A percentile compares a stretch with the other conserved stretches of the same genome.
Evolutionary conservation across 306 rosid species (phyloP).

Genomic region (Hippophae rhamnoides): DNA sequence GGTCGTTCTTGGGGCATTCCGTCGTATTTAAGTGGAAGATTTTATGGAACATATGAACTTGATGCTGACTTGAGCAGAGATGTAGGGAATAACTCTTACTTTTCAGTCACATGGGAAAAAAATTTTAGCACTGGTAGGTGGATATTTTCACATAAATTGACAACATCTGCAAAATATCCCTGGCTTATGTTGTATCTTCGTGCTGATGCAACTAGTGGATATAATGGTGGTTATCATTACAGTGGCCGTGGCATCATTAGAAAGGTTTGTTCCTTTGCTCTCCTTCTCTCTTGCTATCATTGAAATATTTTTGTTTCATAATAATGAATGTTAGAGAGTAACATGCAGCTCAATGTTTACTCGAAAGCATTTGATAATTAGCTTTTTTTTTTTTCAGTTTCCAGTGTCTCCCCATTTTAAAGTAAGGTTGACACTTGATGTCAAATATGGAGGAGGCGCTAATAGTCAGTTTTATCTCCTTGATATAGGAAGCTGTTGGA

Average conservation of each 20-base stretch:
- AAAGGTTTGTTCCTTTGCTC: constrained; percentile 23
- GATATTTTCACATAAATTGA: constrained; percentile 34
- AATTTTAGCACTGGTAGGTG: constrained; percentile 41
- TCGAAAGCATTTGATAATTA: not conserved
- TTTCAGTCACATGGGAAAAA: constrained; percentile 43
- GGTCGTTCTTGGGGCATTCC: constrained; percentile 9
- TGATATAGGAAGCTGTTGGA: constrained; percentile 53
- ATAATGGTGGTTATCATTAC: constrained; percentile 49
- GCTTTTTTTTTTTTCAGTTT: constrained; percentile 16
- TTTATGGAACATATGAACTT: constrained; percentile 52
- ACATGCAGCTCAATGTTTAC: too few species aligned
- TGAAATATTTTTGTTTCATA: too few species aligned
- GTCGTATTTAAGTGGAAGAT: constrained; percentile 28
- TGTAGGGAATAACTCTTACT: constrained; percentile 31
- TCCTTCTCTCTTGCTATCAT: not conserved
- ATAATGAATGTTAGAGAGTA: too few species aligned
- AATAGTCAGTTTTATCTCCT: constrained; percentile 40
- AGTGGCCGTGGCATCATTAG: constrained; percentile 40
- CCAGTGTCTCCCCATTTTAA: constrained; percentile 46
- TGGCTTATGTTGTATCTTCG: constrained; percentile 54
- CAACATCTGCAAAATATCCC: constrained; percentile 42
- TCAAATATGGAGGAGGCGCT: constrained; percentile 38
- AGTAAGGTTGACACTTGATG: constrained; percentile 34
- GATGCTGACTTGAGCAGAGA: constrained; percentile 34
- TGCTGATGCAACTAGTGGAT: constrained; percentile 41